Evolutionary conservation across 1,284 basidiomycete species (phyloP).

Genomic region (Pyrrhoderma noxium): DNA sequence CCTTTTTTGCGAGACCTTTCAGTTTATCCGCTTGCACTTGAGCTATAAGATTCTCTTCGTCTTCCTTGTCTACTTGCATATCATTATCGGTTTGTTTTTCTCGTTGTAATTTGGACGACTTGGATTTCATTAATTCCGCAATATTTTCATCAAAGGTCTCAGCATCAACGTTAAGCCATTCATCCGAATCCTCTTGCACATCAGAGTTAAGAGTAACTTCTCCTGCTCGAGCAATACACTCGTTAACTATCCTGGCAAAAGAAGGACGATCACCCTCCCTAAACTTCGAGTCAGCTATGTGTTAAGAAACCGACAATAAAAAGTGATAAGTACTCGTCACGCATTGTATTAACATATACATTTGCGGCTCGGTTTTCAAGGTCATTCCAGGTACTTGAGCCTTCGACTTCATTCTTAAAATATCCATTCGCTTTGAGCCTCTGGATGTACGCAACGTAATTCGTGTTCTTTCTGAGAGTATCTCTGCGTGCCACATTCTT

Average conservation of each 20-base stretch:
- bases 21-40: slow-evolving; percentile 64
- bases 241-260: slow-evolving; percentile 41
- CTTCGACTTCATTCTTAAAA: slow-evolving; percentile 70
- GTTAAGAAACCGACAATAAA: not conserved
- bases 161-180: slow-evolving; percentile 66
- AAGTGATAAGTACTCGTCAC: slow-evolving; percentile 51
- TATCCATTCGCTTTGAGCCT: slow-evolving; percentile 60
- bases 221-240: slow-evolving; percentile 45
- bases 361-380: slow-evolving; percentile 65
- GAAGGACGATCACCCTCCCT: slow-evolving; percentile 10
- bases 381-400: slow-evolving; percentile 66
- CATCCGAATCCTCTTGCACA: slow-evolving; percentile 55
- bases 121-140: slow-evolving; percentile 33
- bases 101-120: slow-evolving; percentile 19
- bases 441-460: slow-evolving; percentile 62
- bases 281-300: not conserved
- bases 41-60: slow-evolving; percentile 42
- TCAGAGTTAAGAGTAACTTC: slow-evolving; percentile 20
- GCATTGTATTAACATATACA: slow-evolving; percentile 56
- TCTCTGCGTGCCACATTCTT: slow-evolving; percentile 49
- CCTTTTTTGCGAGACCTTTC: slow-evolving; percentile 72
- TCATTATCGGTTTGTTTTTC: slow-evolving; percentile 12
- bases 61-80: slow-evolving; percentile 43
- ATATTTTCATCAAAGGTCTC: slow-evolving; percentile 59
- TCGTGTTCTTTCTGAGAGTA: slow-evolving; percentile 52